Evolutionary conservation across 768 basidiomycete genomes (phyloP).

Genomic region (Solioccasus polychromus): DNA sequence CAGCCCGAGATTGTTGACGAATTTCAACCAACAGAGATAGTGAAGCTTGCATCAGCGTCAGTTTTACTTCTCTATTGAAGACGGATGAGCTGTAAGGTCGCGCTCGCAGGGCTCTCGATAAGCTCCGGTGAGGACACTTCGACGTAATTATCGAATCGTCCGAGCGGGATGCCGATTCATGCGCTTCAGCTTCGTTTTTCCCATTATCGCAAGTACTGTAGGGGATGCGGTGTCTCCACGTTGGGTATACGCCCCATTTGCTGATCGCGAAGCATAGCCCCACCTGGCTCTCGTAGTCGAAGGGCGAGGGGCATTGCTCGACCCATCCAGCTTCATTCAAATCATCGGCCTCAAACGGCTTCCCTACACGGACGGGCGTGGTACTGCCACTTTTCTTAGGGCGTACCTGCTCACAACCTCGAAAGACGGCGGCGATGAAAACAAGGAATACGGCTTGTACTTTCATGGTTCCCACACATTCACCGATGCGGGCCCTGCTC

Average conservation of each 20-base stretch:
- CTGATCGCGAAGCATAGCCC: slow-evolving; percentile 22
- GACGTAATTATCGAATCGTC: neutral
- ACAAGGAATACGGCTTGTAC: slow-evolving; percentile 18
- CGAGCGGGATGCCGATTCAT: too few relatives aligned
- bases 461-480: slow-evolving; percentile 22
- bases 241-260: slow-evolving; percentile 23
- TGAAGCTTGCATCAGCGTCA: slow-evolving; percentile 16
- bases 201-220: slow-evolving; percentile 15
- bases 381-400: slow-evolving; percentile 1
- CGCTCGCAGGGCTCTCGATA: slow-evolving; percentile 13
- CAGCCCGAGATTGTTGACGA: neutral
- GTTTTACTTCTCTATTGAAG: slow-evolving; percentile 9
- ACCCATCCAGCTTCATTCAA: slow-evolving; percentile 16
- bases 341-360: slow-evolving; percentile 13
- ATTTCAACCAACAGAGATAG: slow-evolving; percentile 6
- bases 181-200: slow-evolving; percentile 15
- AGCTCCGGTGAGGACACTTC: slow-evolving; percentile 14
- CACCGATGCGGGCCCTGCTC: slow-evolving; percentile 21
- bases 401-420: slow-evolving; percentile 14
- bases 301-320: slow-evolving; percentile 12
- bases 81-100: slow-evolving; percentile 7
- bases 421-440: neutral
- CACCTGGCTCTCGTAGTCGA: slow-evolving; percentile 18
- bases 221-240: slow-evolving; percentile 11
- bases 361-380: slow-evolving; percentile 12